Base-by-base conservation (phyloP, 345 rosid species). In the Rhodamnia argentea region DNA sequence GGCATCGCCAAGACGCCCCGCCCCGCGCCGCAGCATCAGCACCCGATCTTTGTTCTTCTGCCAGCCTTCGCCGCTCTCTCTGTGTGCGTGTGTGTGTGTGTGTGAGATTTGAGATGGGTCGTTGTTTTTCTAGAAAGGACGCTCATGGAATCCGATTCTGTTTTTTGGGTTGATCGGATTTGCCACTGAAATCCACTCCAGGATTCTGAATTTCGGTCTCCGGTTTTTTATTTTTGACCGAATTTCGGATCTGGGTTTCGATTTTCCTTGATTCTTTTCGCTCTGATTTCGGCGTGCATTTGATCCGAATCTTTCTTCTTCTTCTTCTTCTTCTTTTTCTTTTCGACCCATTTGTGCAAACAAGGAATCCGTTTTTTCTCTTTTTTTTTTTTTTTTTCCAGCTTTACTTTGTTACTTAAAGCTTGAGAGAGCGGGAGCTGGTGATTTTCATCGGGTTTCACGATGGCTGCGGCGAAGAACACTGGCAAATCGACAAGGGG, bases 401-500 rank as follows among this genome's bases (percentile, higher is more conserved):
- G 40, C 59, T 87, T 62, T 84, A 6, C 27, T n/a, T 60, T 50
- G 37, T 57, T 60, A 5, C 40, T 52, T 82, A 85, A 82, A 23
- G 52, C 24, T 13, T 52, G 84, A 83, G 84, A 83, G 84, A 83
- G 50, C 84, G 84, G 47, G 47, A 83, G 84, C 50, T 18, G 84
- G 59, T 53, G 40, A 22, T 54, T 83, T 37, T 47, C 16, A 32
- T 52, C 47, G 26, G 62, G 84, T 42, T 29, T 22, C 26, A 27
- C 81, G 85, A 91, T 92, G 94, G 91, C 93, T 40, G 92, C 91
- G 59, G 89, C 90, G 14, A 92, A 86, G 47, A 92, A 90, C 70
- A 90, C 83, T 40, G 93, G 96, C 6, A 94, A 92, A 89, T 93
- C 92, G 87, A 90, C 88, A 82, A 92, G 85, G 88, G 84, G 88